Evolutionary conservation across 495 filamentous ascomycete genomes (phyloP).

Genomic region (Podospora anserina): DNA sequence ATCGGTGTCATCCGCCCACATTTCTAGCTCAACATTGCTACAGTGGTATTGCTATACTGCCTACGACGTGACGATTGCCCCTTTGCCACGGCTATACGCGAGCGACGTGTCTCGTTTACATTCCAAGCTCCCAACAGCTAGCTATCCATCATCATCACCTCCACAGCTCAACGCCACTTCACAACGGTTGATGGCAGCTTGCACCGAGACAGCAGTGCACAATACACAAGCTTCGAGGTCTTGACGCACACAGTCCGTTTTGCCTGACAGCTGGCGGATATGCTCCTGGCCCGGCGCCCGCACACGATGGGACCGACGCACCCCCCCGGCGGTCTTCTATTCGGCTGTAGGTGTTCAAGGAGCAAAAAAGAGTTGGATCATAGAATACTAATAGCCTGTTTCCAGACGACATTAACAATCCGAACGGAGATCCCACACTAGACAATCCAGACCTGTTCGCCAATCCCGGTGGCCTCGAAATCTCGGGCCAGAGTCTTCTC

Average conservation of each 20-base stretch:
- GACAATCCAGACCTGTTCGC: not conserved
- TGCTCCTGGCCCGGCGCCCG: slow-evolving; percentile 3
- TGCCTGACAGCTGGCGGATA: slow-evolving; percentile 1
- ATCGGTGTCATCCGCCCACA: not conserved
- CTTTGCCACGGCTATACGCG: not conserved
- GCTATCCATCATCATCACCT: not conserved
- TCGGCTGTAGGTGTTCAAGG: not conserved
- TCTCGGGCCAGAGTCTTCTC: not conserved
- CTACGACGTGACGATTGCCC: not conserved
- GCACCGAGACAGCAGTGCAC: not conserved
- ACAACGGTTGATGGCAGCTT: not conserved
- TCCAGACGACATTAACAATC: not conserved
- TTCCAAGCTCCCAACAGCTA: not conserved
- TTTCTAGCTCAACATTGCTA: not conserved
- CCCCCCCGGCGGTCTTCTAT: slow-evolving; percentile 15
- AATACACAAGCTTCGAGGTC: not conserved
- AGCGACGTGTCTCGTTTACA: not conserved
- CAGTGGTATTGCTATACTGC: not conserved
- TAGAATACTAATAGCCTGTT: not conserved
- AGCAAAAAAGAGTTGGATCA: not conserved
- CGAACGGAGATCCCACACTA: not conserved
- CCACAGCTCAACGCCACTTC: too few relatives aligned
- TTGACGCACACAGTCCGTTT: not conserved
- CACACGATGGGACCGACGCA: slow-evolving; percentile 22
- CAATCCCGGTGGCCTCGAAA: not conserved